Conservation (phyloP, 768 basidiomycete species). For the Agrocybe praecox region DNA sequence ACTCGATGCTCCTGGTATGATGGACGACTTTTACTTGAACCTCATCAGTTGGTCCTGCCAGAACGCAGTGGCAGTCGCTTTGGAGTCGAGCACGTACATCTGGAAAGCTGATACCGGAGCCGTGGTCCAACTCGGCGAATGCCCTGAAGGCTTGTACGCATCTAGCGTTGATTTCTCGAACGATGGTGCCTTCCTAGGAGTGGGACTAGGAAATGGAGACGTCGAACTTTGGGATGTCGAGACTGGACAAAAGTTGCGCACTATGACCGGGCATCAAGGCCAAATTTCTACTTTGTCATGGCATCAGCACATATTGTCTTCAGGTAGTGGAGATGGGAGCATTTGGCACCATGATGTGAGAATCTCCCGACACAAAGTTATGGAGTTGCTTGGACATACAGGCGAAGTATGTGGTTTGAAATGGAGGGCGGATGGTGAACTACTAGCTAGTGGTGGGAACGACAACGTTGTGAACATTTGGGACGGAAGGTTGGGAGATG, state of each 20-base stretch:
- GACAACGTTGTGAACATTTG: constrained; percentile 99
- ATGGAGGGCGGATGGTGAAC: constrained; percentile 87
- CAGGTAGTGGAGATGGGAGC: constrained; percentile 91
- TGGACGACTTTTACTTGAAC: constrained; percentile 98
- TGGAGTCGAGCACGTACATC: constrained; percentile 85
- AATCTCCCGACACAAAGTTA: constrained; percentile 83
- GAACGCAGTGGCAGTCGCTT: constrained; percentile 89
- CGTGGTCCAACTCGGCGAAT: constrained; percentile 78
- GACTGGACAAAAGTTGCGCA: constrained; percentile 73
- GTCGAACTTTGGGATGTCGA: constrained; percentile 97
- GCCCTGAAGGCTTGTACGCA: constrained; percentile 75
- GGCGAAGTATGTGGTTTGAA: constrained; percentile 93
- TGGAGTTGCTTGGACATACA: constrained; percentile 86
- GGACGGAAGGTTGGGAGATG: constrained; percentile 80
- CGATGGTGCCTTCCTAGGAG: constrained; percentile 79
- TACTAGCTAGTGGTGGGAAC: constrained; percentile 94
- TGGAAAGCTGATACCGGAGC: constrained; percentile 92
- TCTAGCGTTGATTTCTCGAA: constrained; percentile 79
- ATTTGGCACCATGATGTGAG: constrained; percentile 98
- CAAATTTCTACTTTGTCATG: constrained; percentile 87
- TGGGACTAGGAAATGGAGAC: constrained; percentile 80
- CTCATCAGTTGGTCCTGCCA: constrained; percentile 85
- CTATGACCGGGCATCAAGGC: constrained; percentile 87
- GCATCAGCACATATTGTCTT: constrained; percentile 83
- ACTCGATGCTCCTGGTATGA: constrained; percentile 90